Base-by-base conservation (phyloP, 2,329 filamentous ascomycete species). In the Ceratocystis albifundus region DNA sequence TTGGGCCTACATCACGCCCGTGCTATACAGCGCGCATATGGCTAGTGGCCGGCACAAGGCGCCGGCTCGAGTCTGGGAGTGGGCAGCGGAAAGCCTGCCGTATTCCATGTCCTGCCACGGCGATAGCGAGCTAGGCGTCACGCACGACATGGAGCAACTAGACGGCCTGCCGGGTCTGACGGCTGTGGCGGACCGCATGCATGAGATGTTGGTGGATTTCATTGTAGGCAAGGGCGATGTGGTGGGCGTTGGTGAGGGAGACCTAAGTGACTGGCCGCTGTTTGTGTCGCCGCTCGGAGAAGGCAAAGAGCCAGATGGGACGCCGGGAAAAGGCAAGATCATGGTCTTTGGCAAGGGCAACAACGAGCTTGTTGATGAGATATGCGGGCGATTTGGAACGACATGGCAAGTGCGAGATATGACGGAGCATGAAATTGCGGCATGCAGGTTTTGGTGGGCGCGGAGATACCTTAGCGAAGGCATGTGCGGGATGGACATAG, bases 1-100 rank as follows among this genome's bases (percentile, higher is more conserved):
- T 71, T 87, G 84, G 71, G 84, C 83, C 0, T 87, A 87, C 71
- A 81, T 86, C 61, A 82, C 82, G 25, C 85, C 85, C 0, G 82
- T 87, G 0, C 75, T 85, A 2, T 83, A 87, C 71, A 84, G 82
- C 0, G 84, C 81, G 0, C 76, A 81, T 65, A 77, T 77, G 5
- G 62, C 64, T 3, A 25, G 45, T 45, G 44, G 50, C 7, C 48
- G 8, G 22, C 48, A 25, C 48, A 25, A 15, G 22, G 48, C 48
- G 12, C 36, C 12, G 17, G 70, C 82, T 0, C 84, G 82, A 69
- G 75, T 85, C 0, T 88, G 87, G 71, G 82, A 85, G 71, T 87
- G 80, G 72, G 84, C 83, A 0, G 77, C 81, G 0, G 76, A 76
- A n/a, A 74, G 74, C 2, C 67, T 69, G 1, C 67, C 71, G 3